A percentile compares a stretch with the other conserved stretches of the same genome.
These are phyloP conservation scores for Fragaria iinumae DNA, from an alignment of 306 rosid genomes.

Conservation along the genomic window DNA sequence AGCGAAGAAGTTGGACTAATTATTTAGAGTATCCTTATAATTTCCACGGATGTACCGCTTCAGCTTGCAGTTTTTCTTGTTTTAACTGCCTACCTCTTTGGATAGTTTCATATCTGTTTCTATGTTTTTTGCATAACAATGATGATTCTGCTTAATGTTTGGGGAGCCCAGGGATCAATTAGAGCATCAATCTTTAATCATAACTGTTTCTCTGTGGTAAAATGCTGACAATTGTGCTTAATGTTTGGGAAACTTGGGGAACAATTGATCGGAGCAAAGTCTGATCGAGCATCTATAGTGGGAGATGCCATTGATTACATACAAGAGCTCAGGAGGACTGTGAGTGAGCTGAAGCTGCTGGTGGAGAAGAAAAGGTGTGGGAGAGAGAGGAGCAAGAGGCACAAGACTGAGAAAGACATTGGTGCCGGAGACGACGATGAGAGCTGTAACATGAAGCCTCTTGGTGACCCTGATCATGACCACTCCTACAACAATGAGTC, in stretches of 20 bases:
- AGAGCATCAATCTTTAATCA: constrained; percentile 18
- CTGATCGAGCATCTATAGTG: constrained; percentile 75
- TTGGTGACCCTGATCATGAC: constrained; percentile 40
- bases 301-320: constrained; percentile 70
- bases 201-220: background rate
- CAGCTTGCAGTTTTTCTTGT: background rate
- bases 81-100: background rate
- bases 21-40: background rate
- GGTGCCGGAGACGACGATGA: constrained; percentile 38
- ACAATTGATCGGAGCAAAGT: constrained; percentile 30
- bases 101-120: background rate
- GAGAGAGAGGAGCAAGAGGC: constrained; percentile 65
- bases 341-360: constrained; percentile 50
- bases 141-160: background rate
- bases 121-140: background rate
- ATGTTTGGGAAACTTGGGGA: background rate
- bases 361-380: constrained; percentile 62
- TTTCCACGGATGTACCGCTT: background rate
- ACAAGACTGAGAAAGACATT: constrained; percentile 42
- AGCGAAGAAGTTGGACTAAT: background rate
- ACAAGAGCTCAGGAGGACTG: constrained; percentile 58
- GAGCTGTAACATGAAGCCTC: constrained; percentile 64
- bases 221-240: background rate
- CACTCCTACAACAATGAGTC: constrained; percentile 42
- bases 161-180: background rate